A percentile compares a stretch with the other conserved stretches of the same genome.
phyloP scores from a whole-genome alignment of 768 basidiomycete species.

The Pseudohyphozyma bogoriensis region DNA sequence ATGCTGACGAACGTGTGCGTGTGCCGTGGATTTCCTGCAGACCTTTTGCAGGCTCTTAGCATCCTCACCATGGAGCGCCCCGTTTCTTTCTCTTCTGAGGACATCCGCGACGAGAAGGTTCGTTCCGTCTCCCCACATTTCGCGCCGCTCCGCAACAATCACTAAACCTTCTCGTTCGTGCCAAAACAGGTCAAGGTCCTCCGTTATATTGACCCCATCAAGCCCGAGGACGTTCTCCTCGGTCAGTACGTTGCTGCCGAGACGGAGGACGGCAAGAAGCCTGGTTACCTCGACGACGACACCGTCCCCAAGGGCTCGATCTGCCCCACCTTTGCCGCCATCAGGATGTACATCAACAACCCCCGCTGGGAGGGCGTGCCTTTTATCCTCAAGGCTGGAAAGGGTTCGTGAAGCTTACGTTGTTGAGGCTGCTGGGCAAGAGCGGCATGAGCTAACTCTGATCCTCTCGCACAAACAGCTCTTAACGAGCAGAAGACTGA shows the following conservation, averaged over 20 bases:
- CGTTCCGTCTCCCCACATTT: slow-evolving; percentile 8
- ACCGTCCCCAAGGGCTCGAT: slow-evolving; percentile 85
- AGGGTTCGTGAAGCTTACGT: slow-evolving; percentile 51
- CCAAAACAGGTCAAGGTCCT: slow-evolving; percentile 82
- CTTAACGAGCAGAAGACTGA: slow-evolving; percentile 98
- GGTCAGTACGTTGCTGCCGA: slow-evolving; percentile 78
- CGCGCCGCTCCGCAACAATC: not conserved
- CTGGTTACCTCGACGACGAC: slow-evolving; percentile 97
- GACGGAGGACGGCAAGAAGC: slow-evolving; percentile 64
- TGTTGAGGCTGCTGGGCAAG: no score
- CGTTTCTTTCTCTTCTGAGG: slow-evolving; percentile 92
- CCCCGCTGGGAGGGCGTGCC: slow-evolving; percentile 98
- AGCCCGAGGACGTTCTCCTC: slow-evolving; percentile 65
- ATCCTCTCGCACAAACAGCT: slow-evolving; percentile 46
- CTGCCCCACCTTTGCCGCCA: slow-evolving; percentile 90
- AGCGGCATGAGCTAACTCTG: not conserved
- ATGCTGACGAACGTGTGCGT: not conserved
- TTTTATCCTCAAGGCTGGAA: slow-evolving; percentile 95
- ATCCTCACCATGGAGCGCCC: slow-evolving; percentile 96
- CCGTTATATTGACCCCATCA: slow-evolving; percentile 75
- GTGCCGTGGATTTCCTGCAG: no score
- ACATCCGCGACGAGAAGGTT: slow-evolving; percentile 98
- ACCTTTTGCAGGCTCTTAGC: slow-evolving; percentile 86
- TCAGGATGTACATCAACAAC: slow-evolving; percentile 82
- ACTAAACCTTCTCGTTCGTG: not conserved